Evolutionary conservation across 805 yeast genomes (phyloP), one percentile per base, ranked within the genome.

Genomic region (Saccharomycopsis sp.): DNA sequence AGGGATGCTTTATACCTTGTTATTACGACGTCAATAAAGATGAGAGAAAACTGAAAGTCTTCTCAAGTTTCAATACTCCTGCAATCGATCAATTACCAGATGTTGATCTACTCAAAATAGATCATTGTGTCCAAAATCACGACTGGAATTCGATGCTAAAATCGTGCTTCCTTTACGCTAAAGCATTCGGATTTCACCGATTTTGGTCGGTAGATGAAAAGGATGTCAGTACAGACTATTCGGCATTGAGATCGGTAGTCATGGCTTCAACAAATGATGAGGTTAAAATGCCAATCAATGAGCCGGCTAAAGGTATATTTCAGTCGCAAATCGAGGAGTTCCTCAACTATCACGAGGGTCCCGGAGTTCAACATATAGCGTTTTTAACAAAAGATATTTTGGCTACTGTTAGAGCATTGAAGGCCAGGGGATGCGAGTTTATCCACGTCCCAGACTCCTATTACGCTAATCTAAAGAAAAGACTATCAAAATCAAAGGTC

Each of bases 311-410:
- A 54, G 89, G 92, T 0, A 68, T 73, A 49, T 78, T 79, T 67
- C 81, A 76, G 66, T 84, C 92, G 2, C 96, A 89, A 67, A 85
- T 89, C 60, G 96, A 89, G 70, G 97, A 89, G 70, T 89, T 86
- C 67, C 71, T 86, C 62, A 86, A 84, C 56, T 89, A 75, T 66
- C 78, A 88, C 68, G 80, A 81, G 53, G 96, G 96, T 0, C 87
- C 96, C 0, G 96, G 96, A 2, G 80, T 90, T 41, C 96, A 89
- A 71, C 96, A 89, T 67, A 74, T 89, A 66, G 96, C 96, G 0
- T 69, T 89, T 23, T 71, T 74, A 55, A 88, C 93, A 0, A 70
- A 74, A 25, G 76, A 87, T 68, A 89, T 89, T 47, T 64, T 88
- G 20, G 67, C 68, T 1, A 75, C 90, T 0, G 85, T 89, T 14